Percentiles rank a stretch among this genome's conserved stretches.
Conservation (phyloP, 2,329 filamentous ascomycete species). For the Cyphellophora attinorum region DNA sequence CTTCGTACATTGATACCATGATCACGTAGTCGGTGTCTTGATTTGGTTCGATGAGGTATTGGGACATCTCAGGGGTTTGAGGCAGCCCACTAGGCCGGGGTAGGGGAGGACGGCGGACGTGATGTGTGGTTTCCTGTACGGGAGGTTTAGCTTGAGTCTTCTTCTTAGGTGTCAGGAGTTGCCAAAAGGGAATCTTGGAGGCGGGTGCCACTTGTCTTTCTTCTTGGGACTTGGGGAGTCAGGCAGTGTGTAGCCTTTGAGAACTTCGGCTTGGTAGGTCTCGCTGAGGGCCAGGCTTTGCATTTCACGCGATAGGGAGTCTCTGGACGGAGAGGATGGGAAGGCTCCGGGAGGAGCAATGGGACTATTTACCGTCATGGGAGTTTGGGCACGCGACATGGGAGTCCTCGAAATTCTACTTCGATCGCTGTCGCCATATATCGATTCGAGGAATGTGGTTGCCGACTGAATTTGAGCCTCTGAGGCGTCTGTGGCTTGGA, state of each 20-base stretch:
- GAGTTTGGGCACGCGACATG: constrained; percentile 42
- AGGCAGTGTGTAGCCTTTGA: neutral
- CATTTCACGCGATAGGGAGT: neutral
- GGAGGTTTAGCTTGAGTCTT: constrained; percentile 21
- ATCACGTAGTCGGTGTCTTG: constrained; percentile 71
- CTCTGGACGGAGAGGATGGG: constrained; percentile 6
- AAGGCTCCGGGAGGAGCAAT: constrained; percentile 22
- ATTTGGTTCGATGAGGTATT: constrained; percentile 58
- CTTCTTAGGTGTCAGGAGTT: constrained; percentile 17
- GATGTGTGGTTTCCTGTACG: constrained; percentile 46
- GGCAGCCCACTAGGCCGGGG: constrained; percentile 64
- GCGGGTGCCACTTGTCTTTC: constrained; percentile 12
- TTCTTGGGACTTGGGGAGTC: constrained; percentile 1
- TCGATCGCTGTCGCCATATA: constrained; percentile 57
- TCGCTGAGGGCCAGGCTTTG: no score
- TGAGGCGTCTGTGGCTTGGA: constrained; percentile 67
- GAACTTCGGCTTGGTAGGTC: neutral
- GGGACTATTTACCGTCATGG: constrained; percentile 32
- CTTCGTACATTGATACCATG: constrained; percentile 95
- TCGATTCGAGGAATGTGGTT: constrained; percentile 64
- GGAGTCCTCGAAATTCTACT: constrained; percentile 57
- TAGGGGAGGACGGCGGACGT: constrained; percentile 51
- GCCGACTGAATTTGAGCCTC: constrained; percentile 71
- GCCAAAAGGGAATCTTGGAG: constrained; percentile 24
- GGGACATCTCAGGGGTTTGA: constrained; percentile 63